Percentiles rank a stretch among this genome's conserved stretches.
Evolutionary conservation across 768 basidiomycete genomes (phyloP).

Genomic region (Albatrellus ellisii): DNA sequence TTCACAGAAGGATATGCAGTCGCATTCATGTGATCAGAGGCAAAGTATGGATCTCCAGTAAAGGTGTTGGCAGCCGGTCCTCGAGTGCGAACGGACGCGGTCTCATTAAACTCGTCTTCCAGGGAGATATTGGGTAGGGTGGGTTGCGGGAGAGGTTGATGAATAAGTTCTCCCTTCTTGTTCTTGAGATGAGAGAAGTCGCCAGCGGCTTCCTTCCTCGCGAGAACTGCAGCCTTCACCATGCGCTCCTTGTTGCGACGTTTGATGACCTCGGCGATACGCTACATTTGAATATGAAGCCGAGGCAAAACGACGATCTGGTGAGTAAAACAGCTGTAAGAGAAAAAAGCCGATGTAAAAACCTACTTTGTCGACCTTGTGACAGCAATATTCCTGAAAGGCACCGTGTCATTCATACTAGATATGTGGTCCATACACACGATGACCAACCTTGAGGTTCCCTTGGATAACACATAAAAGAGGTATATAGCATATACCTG

Average conservation of each 20-base stretch:
- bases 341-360: not conserved
- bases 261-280: conserved; percentile 88
- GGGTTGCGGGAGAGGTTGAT: conserved; percentile 79
- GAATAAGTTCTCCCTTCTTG: conserved; percentile 77
- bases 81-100: conserved; percentile 40
- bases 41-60: conserved; percentile 34
- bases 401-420: no score
- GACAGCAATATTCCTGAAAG: conserved; percentile 85
- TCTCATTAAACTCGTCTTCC: conserved; percentile 57
- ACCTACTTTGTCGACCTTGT: conserved; percentile 92
- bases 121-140: conserved; percentile 89
- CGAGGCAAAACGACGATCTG: no score
- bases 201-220: conserved; percentile 84
- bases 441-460: conserved; percentile 69
- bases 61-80: conserved; percentile 39
- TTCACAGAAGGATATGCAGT: conserved; percentile 62
- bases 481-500: conserved; percentile 86
- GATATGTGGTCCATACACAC: not conserved
- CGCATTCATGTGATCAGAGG: conserved; percentile 33
- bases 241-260: conserved; percentile 80
- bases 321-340: conserved; percentile 3
- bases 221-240: conserved; percentile 65
- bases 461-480: conserved; percentile 91
- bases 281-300: no score
- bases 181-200: conserved; percentile 88